Percentiles rank a stretch among this genome's conserved stretches.
phyloP scores from a whole-genome alignment of 169 alveolate genomes.

The Cryptosporidium tyzzeri region DNA sequence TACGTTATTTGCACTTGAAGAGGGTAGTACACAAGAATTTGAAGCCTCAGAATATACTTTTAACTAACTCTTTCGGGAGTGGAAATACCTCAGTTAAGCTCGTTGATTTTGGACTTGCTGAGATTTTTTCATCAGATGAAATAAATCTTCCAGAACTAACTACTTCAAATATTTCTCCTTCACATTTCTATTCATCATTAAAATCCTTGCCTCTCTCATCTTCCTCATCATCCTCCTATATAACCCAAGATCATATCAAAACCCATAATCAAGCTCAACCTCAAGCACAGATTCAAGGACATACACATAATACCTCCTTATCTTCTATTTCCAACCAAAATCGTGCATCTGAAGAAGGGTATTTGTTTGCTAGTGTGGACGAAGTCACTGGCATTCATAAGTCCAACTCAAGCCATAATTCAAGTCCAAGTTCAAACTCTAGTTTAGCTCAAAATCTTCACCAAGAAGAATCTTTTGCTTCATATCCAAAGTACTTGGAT shows the following conservation, averaged over 20 bases:
- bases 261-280: neutral
- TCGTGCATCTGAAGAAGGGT: too few species aligned
- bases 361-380: too few species aligned
- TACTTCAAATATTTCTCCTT: neutral
- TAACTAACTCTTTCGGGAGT: constrained; percentile 67
- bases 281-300: neutral
- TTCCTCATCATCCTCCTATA: neutral
- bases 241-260: neutral
- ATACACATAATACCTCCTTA: too few species aligned
- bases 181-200: neutral
- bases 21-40: constrained; percentile 83
- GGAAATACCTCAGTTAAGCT: constrained; percentile 82
- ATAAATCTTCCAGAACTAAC: neutral
- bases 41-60: constrained; percentile 76
- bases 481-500: neutral
- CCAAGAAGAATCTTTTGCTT: neutral
- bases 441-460: neutral
- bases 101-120: constrained; percentile 89
- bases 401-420: too few species aligned
- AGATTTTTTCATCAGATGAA: constrained; percentile 21
- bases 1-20: constrained; percentile 82
- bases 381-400: too few species aligned
- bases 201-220: neutral
- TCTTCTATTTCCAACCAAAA: too few species aligned
- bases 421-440: neutral